phyloP scores from a whole-genome alignment of 2,329 filamentous ascomycete species.

The Colletotrichum limetticola region DNA sequence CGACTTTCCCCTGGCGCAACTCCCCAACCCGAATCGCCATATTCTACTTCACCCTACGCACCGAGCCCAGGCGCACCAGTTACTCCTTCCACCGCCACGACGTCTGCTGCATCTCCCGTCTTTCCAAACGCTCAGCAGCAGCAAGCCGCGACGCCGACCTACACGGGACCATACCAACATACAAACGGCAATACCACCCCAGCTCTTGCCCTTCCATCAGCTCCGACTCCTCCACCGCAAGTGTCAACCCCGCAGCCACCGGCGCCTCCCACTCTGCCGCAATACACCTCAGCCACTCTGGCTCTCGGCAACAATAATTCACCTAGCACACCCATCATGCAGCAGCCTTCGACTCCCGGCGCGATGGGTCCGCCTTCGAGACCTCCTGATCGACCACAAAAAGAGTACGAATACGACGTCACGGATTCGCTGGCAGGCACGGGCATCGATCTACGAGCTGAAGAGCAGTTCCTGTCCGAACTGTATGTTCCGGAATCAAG shows the following conservation, averaged over 20 bases:
- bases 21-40: constrained; percentile 75
- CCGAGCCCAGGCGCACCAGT: constrained; percentile 56
- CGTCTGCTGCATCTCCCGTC: constrained; percentile 48
- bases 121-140: constrained; percentile 38
- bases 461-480: constrained; percentile 83
- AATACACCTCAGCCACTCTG: constrained; percentile 39
- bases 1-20: constrained; percentile 75
- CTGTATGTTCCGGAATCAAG: constrained; percentile 66
- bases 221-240: constrained; percentile 36
- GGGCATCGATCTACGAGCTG: constrained; percentile 86
- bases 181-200: constrained; percentile 49
- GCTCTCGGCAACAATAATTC: constrained; percentile 21
- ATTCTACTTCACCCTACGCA: constrained; percentile 62
- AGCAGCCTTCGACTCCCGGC: constrained; percentile 44
- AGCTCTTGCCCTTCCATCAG: constrained; percentile 36
- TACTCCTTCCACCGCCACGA: constrained; percentile 51
- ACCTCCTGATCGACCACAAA: constrained; percentile 70
- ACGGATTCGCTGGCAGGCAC: constrained; percentile 87
- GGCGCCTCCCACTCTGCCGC: constrained; percentile 24
- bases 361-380: constrained; percentile 70
- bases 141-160: constrained; percentile 42
- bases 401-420: constrained; percentile 75
- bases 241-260: constrained; percentile 36
- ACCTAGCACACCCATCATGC: constrained; percentile 26
- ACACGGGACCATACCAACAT: constrained; percentile 47